Conservation (phyloP, 2,329 filamentous ascomycete genomes). For the Knufia fluminis region DNA sequence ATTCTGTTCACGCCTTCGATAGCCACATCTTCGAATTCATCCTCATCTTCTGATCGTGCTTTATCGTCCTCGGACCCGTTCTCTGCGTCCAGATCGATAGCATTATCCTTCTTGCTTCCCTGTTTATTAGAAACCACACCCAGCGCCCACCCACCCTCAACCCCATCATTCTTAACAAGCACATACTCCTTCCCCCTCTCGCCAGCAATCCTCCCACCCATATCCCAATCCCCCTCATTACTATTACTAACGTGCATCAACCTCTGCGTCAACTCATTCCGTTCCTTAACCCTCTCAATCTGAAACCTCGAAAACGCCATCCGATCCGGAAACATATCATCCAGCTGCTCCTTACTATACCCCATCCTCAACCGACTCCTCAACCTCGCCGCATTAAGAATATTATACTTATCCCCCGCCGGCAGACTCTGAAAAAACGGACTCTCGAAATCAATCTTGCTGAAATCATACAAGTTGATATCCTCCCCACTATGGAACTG, state of each 20-base stretch:
- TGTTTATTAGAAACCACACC: slow-evolving; percentile 85
- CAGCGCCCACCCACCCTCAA: slow-evolving; percentile 90
- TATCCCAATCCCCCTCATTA: slow-evolving; percentile 55
- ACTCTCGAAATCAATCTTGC: slow-evolving; percentile 95
- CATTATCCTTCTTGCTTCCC: slow-evolving; percentile 68
- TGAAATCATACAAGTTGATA: slow-evolving; percentile 84
- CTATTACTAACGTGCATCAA: slow-evolving; percentile 92
- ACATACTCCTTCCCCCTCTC: slow-evolving; percentile 93
- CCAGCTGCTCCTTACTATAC: slow-evolving; percentile 88
- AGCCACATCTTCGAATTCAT: slow-evolving; percentile 84
- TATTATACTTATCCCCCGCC: slow-evolving; percentile 87
- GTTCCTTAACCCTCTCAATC: slow-evolving; percentile 83
- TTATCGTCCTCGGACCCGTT: slow-evolving; percentile 49
- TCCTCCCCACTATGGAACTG: slow-evolving; percentile 92
- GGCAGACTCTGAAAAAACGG: slow-evolving; percentile 91
- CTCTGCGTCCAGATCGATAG: slow-evolving; percentile 74
- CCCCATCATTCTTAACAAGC: slow-evolving; percentile 87
- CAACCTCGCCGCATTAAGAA: slow-evolving; percentile 84
- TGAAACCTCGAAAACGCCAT: slow-evolving; percentile 97
- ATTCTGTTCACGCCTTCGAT: slow-evolving; percentile 82
- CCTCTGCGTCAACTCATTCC: slow-evolving; percentile 88
- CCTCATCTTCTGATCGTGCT: slow-evolving; percentile 48
- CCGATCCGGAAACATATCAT: slow-evolving; percentile 91
- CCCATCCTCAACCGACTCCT: slow-evolving; percentile 89
- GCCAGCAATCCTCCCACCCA: slow-evolving; percentile 47